These are phyloP conservation scores for Areca catechu DNA, from an alignment of 176 grass and related monocot genomes.

Conservation along the genomic window DNA sequence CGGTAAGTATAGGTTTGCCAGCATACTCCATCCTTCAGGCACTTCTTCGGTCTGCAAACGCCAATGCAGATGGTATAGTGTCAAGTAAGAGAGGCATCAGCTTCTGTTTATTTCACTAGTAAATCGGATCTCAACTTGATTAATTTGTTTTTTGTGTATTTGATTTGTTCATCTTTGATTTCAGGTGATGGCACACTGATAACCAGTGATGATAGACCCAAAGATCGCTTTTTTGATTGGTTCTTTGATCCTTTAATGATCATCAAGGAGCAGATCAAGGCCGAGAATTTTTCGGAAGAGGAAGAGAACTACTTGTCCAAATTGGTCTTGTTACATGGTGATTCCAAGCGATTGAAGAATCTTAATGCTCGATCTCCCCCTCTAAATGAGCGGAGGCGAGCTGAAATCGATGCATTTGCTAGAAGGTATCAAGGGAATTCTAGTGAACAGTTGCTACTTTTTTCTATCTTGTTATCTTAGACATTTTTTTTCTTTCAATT, in stretches of 20 bases:
- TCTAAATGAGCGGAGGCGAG: constrained; percentile 54
- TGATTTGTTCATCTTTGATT: constrained; percentile 7
- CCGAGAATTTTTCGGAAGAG: constrained; percentile 61
- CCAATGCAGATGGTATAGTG: constrained; percentile 48
- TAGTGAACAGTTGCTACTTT: no score
- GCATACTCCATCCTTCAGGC: constrained; percentile 85
- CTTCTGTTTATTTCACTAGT: no score
- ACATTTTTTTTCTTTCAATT: constrained; percentile 1
- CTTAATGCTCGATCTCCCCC: constrained; percentile 40
- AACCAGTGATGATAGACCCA: constrained; percentile 80
- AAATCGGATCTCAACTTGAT: no score
- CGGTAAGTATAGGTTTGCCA: constrained; percentile 75
- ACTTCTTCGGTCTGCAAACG: constrained; percentile 59
- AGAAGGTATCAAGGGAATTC: no score
- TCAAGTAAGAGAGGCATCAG: constrained; percentile 33
- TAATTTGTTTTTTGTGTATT: neutral
- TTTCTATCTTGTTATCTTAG: no score
- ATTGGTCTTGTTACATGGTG: constrained; percentile 57
- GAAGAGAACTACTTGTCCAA: constrained; percentile 83
- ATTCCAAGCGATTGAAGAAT: constrained; percentile 37
- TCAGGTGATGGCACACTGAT: constrained; percentile 64
- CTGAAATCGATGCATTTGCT: constrained; percentile 87
- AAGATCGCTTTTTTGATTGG: constrained; percentile 57
- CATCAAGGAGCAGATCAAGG: constrained; percentile 92
- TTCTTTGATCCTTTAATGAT: constrained; percentile 94